A percentile compares a stretch with the other conserved stretches of the same genome.
These are phyloP conservation scores for Geotrichum carabidarum DNA, from an alignment of 1,139 yeast species.

Conservation along the genomic window DNA sequence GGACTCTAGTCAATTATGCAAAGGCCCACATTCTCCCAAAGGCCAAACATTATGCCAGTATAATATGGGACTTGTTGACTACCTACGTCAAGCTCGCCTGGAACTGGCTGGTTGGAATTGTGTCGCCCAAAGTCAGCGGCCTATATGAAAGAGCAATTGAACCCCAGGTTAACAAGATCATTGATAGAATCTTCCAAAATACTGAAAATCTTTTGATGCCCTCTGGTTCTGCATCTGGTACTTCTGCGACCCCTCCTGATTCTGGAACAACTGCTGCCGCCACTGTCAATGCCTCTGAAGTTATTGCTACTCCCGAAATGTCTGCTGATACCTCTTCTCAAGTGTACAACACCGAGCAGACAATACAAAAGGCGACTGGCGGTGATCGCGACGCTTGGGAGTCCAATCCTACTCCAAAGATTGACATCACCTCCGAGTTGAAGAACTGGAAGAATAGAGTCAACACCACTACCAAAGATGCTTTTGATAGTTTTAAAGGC, in stretches of 20 bases:
- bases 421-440: slow-evolving; percentile 7
- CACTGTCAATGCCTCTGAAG: not conserved
- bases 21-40: slow-evolving; percentile 7
- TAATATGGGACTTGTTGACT: not conserved
- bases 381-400: not conserved
- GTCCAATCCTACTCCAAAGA: not conserved
- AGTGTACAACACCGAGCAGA: not conserved
- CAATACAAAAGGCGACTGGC: not conserved
- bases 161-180: slow-evolving; percentile 31
- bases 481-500: slow-evolving; percentile 31
- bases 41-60: slow-evolving; percentile 1
- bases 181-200: slow-evolving; percentile 23
- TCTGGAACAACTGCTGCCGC: slow-evolving; percentile 6
- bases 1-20: not conserved
- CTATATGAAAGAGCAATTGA: slow-evolving; percentile 24
- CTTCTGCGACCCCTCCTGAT: slow-evolving; percentile 12
- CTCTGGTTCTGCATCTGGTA: not conserved
- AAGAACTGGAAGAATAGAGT: slow-evolving; percentile 30
- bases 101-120: slow-evolving; percentile 6
- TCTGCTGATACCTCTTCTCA: not conserved
- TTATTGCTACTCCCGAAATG: not conserved
- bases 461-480: slow-evolving; percentile 31
- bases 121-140: slow-evolving; percentile 5
- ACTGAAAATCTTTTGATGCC: slow-evolving; percentile 3
- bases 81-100: not conserved